Evolutionary conservation across 225 moss, liverwort and hornwort species (phyloP).

Genomic region (Pleurozium schreberi): DNA sequence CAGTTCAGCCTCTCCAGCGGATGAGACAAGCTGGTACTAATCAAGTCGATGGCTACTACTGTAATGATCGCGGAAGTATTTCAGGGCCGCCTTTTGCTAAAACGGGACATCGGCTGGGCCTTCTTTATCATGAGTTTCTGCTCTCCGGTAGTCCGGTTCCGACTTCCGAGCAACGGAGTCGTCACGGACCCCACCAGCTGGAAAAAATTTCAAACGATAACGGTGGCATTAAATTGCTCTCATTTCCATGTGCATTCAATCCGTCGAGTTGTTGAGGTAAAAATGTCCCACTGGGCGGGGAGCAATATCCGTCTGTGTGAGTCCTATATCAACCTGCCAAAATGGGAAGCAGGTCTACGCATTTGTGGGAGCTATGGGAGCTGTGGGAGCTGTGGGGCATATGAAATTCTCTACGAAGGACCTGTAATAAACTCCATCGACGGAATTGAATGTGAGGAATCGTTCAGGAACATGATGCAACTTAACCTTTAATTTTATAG

Average conservation of each 20-base stretch:
- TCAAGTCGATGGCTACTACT: neutral
- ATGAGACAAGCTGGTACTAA: neutral
- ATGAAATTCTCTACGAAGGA: neutral
- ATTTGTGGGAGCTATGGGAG: neutral
- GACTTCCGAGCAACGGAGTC: no score
- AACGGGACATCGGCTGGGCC: neutral
- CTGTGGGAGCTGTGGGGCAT: no score
- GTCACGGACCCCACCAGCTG: neutral
- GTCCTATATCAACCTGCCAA: no score
- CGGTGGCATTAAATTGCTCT: neutral
- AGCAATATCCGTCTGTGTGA: no score
- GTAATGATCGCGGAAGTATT: neutral
- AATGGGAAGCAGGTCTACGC: no score
- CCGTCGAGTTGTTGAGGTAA: neutral
- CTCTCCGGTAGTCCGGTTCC: no score
- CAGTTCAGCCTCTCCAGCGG: neutral
- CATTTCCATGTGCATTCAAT: neutral
- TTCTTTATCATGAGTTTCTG: neutral
- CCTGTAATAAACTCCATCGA: no score
- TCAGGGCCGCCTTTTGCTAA: neutral
- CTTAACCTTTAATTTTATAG: neutral
- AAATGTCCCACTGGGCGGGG: neutral
- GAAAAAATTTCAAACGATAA: neutral
- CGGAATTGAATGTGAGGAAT: neutral
- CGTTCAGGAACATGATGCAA: neutral